These are phyloP conservation scores for Cadophora luteo-olivacea DNA, from an alignment of 2,329 filamentous ascomycete species.

Conservation along the genomic window DNA sequence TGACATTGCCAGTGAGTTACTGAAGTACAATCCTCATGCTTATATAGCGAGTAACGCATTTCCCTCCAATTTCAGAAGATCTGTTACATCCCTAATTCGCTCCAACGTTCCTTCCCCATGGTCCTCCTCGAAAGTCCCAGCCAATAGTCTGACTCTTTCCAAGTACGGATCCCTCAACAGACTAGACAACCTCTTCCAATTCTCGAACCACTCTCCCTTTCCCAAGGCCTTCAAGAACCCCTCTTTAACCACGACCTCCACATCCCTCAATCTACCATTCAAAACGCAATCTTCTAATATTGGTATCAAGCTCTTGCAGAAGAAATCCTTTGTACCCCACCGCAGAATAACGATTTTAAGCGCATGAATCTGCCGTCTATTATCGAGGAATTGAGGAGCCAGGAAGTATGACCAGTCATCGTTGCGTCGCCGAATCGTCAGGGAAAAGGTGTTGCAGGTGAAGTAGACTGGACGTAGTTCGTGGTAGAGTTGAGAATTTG, in stretches of 20 bases:
- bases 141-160: conserved; percentile 26
- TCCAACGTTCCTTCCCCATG: conserved; percentile 7
- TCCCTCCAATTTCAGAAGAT: neutral
- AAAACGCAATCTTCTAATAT: conserved; percentile 39
- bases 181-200: conserved; percentile 28
- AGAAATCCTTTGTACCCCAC: conserved; percentile 40
- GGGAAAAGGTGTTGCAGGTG: conserved; percentile 36
- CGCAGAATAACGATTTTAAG: conserved; percentile 30
- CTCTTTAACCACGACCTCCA: conserved; percentile 37
- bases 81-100: conserved; percentile 5
- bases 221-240: conserved; percentile 16
- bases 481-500: conserved; percentile 38
- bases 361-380: conserved; percentile 31
- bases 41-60: neutral
- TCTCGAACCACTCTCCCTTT: conserved; percentile 25
- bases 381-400: conserved; percentile 29
- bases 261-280: conserved; percentile 37
- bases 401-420: conserved; percentile 32
- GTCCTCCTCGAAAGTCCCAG: conserved; percentile 17
- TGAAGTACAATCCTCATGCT: neutral
- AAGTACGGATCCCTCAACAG: conserved; percentile 38
- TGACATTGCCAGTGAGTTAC: neutral
- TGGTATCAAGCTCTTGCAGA: conserved; percentile 28
- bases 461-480: conserved; percentile 41
- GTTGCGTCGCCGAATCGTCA: conserved; percentile 32